Conservation (phyloP, 495 filamentous ascomycete species). For the Penicillium odoratum region DNA sequence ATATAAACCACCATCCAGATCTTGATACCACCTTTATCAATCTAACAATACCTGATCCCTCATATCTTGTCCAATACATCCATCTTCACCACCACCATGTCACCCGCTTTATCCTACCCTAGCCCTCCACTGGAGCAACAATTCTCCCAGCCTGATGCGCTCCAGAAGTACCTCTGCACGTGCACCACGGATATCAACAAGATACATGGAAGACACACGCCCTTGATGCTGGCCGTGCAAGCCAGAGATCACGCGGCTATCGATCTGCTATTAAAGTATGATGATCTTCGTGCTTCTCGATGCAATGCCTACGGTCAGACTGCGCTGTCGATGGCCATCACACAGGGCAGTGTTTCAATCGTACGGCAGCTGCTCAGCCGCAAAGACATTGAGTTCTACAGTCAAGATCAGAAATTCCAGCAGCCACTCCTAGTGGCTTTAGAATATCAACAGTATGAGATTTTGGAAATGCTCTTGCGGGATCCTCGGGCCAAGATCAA, state of each 20-base stretch:
- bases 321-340: background rate
- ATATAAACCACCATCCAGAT: too few species aligned
- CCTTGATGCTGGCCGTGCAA: background rate
- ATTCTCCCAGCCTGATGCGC: background rate
- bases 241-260: background rate
- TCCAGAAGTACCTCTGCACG: background rate
- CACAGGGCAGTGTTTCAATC: background rate
- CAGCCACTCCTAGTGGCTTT: conserved; percentile 4
- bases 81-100: too few species aligned
- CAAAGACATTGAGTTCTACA: background rate
- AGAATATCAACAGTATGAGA: conserved; percentile 9
- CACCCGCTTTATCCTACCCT: too few species aligned
- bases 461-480: conserved; percentile 1
- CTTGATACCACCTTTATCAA: too few species aligned
- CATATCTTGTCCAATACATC: too few species aligned
- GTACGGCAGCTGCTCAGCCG: background rate
- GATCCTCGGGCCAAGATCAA: background rate
- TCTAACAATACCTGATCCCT: too few species aligned
- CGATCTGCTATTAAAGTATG: background rate
- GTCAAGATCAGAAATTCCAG: background rate
- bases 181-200: background rate
- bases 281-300: background rate
- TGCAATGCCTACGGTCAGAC: background rate
- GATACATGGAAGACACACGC: background rate
- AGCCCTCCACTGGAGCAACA: background rate